Evolutionary conservation across 1,139 yeast genomes (phyloP).

Genomic region (Torulaspora globosa): DNA sequence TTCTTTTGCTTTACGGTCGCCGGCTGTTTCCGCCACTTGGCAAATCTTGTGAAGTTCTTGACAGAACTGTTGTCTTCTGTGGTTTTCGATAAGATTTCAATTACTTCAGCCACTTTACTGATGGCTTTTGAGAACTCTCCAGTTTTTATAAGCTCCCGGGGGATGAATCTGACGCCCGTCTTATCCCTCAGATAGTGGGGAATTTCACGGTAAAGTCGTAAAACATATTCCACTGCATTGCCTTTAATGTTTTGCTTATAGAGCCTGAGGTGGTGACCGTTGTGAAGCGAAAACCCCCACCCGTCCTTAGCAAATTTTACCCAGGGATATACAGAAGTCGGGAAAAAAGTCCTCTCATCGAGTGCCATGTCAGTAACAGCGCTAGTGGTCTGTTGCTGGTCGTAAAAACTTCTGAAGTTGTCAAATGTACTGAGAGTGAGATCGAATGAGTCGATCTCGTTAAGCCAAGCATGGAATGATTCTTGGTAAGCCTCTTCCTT

Average conservation of each 20-base stretch:
- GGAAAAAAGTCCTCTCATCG: conserved; percentile 20
- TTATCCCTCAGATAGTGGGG: conserved; percentile 21
- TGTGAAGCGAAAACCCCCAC: conserved; percentile 30
- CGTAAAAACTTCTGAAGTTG: conserved; percentile 30
- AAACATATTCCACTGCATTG: conserved; percentile 11
- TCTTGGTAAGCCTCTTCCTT: conserved; percentile 8
- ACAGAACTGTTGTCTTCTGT: background rate
- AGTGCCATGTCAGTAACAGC: conserved; percentile 3
- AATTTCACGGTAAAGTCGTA: conserved; percentile 29
- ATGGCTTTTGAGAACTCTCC: conserved; percentile 21
- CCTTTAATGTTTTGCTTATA: conserved; percentile 19
- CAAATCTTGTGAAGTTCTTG: conserved; percentile 28
- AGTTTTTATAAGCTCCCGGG: conserved; percentile 25
- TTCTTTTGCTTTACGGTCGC: conserved; percentile 34
- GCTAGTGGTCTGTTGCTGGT: conserved; percentile 10
- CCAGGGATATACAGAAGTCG: conserved; percentile 33
- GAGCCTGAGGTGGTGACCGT: conserved; percentile 27
- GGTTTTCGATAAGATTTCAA: conserved; percentile 14
- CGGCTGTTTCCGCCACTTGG: conserved; percentile 35
- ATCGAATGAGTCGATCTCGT: conserved; percentile 27
- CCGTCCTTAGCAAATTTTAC: conserved; percentile 26
- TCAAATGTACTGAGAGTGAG: conserved; percentile 35
- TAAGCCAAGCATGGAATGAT: conserved; percentile 15
- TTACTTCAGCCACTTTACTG: conserved; percentile 24
- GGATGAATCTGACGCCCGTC: conserved; percentile 17